Evolutionary conservation across 306 rosid genomes (phyloP).

Genomic region (Begonia masoniana): DNA sequence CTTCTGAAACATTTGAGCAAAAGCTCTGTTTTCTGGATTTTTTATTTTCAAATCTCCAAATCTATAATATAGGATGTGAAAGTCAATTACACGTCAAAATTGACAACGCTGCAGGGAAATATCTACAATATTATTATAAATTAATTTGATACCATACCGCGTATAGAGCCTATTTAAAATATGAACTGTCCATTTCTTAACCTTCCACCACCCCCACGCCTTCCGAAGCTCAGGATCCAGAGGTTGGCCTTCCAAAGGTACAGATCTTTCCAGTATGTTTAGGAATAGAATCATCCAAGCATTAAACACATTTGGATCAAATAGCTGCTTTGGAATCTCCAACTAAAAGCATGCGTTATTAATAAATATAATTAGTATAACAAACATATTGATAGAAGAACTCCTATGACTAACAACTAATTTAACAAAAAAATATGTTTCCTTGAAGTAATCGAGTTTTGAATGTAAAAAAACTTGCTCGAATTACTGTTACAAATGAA

Average conservation of each 20-base stretch:
- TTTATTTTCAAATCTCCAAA: conserved; percentile 96
- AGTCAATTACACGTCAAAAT: too few species aligned
- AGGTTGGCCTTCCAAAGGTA: conserved; percentile 90
- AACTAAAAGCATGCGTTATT: conserved; percentile 32
- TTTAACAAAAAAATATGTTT: too few species aligned
- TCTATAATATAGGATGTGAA: conserved; percentile 16
- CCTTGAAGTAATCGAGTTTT: too few species aligned
- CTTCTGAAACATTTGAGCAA: conserved; percentile 94
- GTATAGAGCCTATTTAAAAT: conserved; percentile 87
- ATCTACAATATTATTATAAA: too few species aligned
- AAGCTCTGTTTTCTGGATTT: conserved; percentile 82
- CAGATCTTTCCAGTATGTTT: conserved; percentile 77
- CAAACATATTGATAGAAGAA: too few species aligned
- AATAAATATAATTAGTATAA: too few species aligned
- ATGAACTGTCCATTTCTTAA: conserved; percentile 98
- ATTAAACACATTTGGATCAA: conserved; percentile 69
- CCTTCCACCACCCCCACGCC: conserved; percentile 99
- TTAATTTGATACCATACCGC: conserved; percentile 31
- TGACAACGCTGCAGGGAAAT: too few species aligned
- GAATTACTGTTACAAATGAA: too few species aligned
- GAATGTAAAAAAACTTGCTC: too few species aligned
- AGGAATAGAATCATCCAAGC: conserved; percentile 93
- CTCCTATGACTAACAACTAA: too few species aligned
- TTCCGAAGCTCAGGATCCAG: conserved; percentile 72
- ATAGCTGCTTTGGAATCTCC: conserved; percentile 94